phyloP scores from a whole-genome alignment of 2,329 filamentous ascomycete genomes.

The Monosporascus sp. region DNA sequence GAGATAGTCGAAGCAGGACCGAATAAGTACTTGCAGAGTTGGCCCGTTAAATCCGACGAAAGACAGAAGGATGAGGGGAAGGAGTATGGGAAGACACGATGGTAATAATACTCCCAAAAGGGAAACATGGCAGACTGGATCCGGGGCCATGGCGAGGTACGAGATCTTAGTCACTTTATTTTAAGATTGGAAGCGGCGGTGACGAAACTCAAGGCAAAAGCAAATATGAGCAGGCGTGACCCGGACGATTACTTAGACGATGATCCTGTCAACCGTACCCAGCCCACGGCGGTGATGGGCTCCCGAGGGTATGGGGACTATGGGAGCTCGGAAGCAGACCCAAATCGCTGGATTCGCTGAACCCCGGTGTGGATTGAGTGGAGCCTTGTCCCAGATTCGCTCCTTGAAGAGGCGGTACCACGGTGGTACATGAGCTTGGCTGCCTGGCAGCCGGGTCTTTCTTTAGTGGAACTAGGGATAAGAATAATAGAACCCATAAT shows the following conservation, averaged over 20 bases:
- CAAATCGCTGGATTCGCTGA: background rate
- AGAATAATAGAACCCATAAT: background rate
- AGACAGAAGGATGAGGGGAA: too few species aligned
- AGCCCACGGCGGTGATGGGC: slow-evolving; percentile 1
- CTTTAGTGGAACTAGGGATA: background rate
- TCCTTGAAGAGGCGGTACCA: background rate
- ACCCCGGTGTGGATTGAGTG: background rate
- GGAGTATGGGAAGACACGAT: background rate
- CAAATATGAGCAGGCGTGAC: slow-evolving; percentile 19
- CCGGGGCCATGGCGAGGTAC: slow-evolving; percentile 21
- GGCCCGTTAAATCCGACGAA: too few species aligned
- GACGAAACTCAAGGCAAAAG: slow-evolving; percentile 26
- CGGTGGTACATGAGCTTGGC: background rate
- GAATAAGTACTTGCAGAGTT: too few species aligned
- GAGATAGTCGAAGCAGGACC: too few species aligned
- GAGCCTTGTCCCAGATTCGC: background rate
- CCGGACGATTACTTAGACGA: slow-evolving; percentile 12
- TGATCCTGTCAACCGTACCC: slow-evolving; percentile 6
- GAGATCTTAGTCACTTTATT: slow-evolving; percentile 27
- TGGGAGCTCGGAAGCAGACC: slow-evolving; percentile 1
- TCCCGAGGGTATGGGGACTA: background rate
- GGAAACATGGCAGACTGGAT: background rate
- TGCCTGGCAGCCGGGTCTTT: background rate
- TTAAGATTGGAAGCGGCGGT: slow-evolving; percentile 29
- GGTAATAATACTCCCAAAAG: background rate